Conservation (phyloP, 2,329 filamentous ascomycete genomes). For the Sporothrix schenckii region DNA sequence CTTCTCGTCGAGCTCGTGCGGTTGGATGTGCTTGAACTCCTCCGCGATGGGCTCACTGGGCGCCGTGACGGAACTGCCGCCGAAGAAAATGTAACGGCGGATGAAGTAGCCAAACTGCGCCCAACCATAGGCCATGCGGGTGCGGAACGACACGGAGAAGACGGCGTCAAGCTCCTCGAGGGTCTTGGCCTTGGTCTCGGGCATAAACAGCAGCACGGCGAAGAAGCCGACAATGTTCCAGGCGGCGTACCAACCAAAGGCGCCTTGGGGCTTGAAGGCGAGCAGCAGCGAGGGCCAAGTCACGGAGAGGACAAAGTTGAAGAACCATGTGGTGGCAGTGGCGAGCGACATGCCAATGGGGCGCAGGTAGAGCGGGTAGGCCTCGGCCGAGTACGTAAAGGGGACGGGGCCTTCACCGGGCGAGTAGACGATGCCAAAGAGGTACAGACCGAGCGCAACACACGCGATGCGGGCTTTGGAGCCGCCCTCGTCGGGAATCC, state of each 20-base stretch:
- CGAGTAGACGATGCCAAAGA: slow-evolving; percentile 56
- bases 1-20: slow-evolving; percentile 13
- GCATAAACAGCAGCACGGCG: slow-evolving; percentile 46
- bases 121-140: slow-evolving; percentile 36
- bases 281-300: slow-evolving; percentile 53
- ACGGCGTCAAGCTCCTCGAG: slow-evolving; percentile 47
- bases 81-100: slow-evolving; percentile 34
- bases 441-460: slow-evolving; percentile 54
- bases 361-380: slow-evolving; percentile 66
- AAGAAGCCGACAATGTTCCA: slow-evolving; percentile 55
- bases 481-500: slow-evolving; percentile 43
- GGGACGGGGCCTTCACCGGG: slow-evolving; percentile 66
- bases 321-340: slow-evolving; percentile 57
- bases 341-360: slow-evolving; percentile 64
- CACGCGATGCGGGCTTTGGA: slow-evolving; percentile 48
- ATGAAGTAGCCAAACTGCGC: slow-evolving; percentile 36
- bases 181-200: slow-evolving; percentile 48
- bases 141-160: slow-evolving; percentile 41
- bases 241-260: slow-evolving; percentile 54
- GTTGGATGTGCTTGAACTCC: slow-evolving; percentile 14
- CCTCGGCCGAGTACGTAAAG: slow-evolving; percentile 69
- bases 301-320: slow-evolving; percentile 48
- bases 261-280: slow-evolving; percentile 52
- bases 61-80: slow-evolving; percentile 20
- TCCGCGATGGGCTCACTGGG: slow-evolving; percentile 31